Base-by-base conservation (phyloP, 441 rosid species). In the Adansonia rubrostipa region DNA sequence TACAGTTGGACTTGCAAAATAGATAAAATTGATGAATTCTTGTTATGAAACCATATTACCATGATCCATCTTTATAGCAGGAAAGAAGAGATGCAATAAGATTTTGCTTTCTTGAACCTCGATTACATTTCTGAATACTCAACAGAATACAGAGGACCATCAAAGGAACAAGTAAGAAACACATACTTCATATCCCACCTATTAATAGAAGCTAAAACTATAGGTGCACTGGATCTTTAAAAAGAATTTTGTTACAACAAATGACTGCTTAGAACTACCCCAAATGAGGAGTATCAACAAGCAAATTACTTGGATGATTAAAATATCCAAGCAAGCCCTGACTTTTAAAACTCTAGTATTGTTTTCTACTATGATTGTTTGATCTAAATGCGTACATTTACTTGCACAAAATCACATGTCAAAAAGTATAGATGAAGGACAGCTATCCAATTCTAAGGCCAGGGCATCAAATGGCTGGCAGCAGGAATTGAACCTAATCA, bases 101-200 rank as follows among this genome's bases (percentile, higher is more conserved):
- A 80, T 92, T 90, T 75, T 84, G 83, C 87, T 96, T 96, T 85
- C 92, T 91, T 80, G 86, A 80, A 80, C 90, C 83, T 17, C 79
- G 80, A 60, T 78, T 77, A 79, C 82, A 81, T 58, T 81, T 85
- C 96, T 92, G 88, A 74, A 85, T 62, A 62, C 75, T 19, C 72
- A n/a, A 73, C 17, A 73, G 50, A 71, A 20, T 67, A 79, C 10
- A 76, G 10, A 77, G 71, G 60, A 40, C 57, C 44, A 71, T 84
- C 42, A 74, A 72, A 79, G 77, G 63, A 73, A 66, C 24, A 74
- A 47, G 74, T 15, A 75, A 80, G 71, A 45, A 73, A 56, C 64
- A 36, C 64, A 56, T 57, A 56, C 33, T 40, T 73, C 1, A 76
- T 24, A 71, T 53, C 58, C 64, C 0, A 28, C 63, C 8, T 19